These are phyloP conservation scores for Lyophyllum atratum DNA, from an alignment of 768 basidiomycete genomes.

Conservation along the genomic window DNA sequence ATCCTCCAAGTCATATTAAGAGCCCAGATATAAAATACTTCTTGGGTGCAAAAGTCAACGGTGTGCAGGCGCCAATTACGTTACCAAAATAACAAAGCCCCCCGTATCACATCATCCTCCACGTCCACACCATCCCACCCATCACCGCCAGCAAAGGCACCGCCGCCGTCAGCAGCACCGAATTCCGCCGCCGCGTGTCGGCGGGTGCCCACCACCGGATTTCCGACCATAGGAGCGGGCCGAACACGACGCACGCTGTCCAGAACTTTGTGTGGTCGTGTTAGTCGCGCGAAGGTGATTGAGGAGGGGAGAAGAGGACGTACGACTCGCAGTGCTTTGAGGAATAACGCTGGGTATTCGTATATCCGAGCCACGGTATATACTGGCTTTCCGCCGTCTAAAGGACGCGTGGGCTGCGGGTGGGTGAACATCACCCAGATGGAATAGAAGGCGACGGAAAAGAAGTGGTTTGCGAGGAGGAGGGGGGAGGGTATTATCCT, in stretches of 20 bases:
- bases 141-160: not conserved
- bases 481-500: constrained; percentile 82
- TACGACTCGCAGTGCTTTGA: constrained; percentile 72
- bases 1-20: not conserved
- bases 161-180: not conserved
- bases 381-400: constrained; percentile 33
- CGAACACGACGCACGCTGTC: constrained; percentile 88
- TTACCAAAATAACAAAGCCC: not conserved
- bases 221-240: constrained; percentile 88
- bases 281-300: not conserved
- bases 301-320: constrained; percentile 29
- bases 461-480: constrained; percentile 89
- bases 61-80: too few relatives aligned
- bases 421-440: constrained; percentile 87
- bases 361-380: constrained; percentile 45
- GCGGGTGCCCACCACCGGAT: constrained; percentile 67
- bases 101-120: not conserved
- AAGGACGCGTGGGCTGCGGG: constrained; percentile 26
- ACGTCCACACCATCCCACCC: constrained; percentile 4
- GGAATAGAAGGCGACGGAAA: constrained; percentile 92
- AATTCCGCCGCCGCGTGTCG: not conserved
- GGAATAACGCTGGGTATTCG: constrained; percentile 68
- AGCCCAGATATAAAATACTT: not conserved
- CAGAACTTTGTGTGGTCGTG: constrained; percentile 59
- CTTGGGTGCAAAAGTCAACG: not conserved